phyloP scores from a whole-genome alignment of 2,329 filamentous ascomycete species.

The Epicoccum nigrum region DNA sequence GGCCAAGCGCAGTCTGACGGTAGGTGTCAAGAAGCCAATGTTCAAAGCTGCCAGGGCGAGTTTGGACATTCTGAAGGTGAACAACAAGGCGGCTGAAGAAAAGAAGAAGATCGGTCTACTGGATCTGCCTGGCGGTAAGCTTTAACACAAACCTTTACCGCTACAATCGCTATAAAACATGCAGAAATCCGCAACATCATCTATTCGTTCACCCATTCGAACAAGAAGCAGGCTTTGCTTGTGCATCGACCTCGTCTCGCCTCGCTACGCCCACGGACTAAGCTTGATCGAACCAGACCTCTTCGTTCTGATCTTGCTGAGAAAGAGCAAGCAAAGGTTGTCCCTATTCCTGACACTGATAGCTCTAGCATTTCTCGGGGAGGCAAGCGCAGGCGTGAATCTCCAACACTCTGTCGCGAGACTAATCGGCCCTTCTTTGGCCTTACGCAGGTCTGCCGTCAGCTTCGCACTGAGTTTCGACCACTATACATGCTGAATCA shows the following conservation, averaged over 20 bases:
- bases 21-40: background rate
- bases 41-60: background rate
- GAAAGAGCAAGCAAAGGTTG: conserved; percentile 14
- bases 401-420: conserved; percentile 7
- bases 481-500: conserved; percentile 31
- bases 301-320: conserved; percentile 24
- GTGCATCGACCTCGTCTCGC: conserved; percentile 34
- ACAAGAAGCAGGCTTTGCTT: conserved; percentile 30
- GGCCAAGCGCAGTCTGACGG: background rate
- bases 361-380: too few species aligned
- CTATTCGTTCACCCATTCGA: conserved; percentile 22
- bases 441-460: conserved; percentile 34
- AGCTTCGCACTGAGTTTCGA: conserved; percentile 35
- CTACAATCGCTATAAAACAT: too few species aligned
- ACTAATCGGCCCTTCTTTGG: conserved; percentile 34
- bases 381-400: conserved; percentile 10
- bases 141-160: too few species aligned
- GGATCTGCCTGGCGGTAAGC: conserved; percentile 32
- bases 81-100: too few species aligned
- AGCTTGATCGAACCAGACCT: conserved; percentile 23
- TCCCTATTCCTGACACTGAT: conserved; percentile 2
- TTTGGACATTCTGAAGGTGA: background rate
- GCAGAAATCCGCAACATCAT: conserved; percentile 41
- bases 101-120: conserved; percentile 23
- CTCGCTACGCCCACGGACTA: conserved; percentile 32